Evolutionary conservation across 2,329 filamentous ascomycete species (phyloP).

Genomic region (Graphilbum ipis-grandicollis): DNA sequence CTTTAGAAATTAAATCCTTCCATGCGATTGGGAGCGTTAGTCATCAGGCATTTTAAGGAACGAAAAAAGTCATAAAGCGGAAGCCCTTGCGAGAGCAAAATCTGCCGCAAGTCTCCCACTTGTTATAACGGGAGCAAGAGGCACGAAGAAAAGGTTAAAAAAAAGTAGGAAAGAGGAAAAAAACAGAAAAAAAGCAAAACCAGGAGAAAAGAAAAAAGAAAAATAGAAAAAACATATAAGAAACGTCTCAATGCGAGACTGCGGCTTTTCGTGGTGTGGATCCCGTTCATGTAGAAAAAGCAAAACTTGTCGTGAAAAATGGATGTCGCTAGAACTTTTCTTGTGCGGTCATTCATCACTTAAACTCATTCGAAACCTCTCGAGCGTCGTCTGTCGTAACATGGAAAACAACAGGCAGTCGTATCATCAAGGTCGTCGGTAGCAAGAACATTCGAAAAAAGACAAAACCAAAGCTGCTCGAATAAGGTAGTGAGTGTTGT

Average conservation of each 20-base stretch:
- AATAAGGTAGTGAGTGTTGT: no score
- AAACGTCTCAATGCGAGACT: neutral
- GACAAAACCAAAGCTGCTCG: no score
- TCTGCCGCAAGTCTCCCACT: neutral
- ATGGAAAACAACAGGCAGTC: neutral
- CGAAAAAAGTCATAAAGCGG: neutral
- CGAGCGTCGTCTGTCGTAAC: neutral
- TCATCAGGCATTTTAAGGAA: conserved; percentile 10
- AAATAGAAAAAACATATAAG: conserved; percentile 2
- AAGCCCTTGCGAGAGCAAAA: neutral
- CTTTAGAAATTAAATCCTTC: conserved; percentile 11
- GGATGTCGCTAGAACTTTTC: conserved; percentile 5
- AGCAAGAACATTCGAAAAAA: no score
- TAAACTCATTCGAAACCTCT: neutral
- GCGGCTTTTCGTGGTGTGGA: conserved; percentile 6
- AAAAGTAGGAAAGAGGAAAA: conserved; percentile 1
- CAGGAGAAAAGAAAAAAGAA: neutral
- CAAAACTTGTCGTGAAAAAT: conserved; percentile 6
- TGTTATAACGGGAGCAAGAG: neutral
- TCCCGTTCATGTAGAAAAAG: conserved; percentile 5
- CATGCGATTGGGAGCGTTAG: conserved; percentile 9
- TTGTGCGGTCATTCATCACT: conserved; percentile 9
- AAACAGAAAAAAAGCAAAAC: neutral
- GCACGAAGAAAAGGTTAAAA: neutral
- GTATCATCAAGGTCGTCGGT: neutral